Conservation (phyloP, 352 stramenopile genomes). For the Phytophthora crassamura region DNA sequence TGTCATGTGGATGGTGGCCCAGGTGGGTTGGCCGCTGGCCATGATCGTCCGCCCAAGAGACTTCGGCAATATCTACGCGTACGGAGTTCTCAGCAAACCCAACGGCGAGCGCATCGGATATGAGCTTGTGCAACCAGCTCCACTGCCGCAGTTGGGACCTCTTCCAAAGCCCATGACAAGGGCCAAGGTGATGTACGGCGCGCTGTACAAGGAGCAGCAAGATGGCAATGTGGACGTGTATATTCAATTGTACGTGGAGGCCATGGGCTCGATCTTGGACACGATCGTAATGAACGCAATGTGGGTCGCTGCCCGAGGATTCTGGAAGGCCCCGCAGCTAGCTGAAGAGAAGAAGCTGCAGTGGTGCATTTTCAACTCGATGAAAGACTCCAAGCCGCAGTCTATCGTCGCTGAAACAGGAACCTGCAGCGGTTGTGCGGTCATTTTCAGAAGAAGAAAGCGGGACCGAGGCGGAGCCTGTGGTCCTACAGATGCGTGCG, state of each 20-base stretch:
- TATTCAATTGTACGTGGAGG: constrained; percentile 31
- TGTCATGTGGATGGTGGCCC: constrained; percentile 56
- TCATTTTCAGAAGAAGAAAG: constrained; percentile 1
- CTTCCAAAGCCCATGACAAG: constrained; percentile 20
- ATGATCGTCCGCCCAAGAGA: constrained; percentile 56
- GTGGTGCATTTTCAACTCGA: constrained; percentile 29
- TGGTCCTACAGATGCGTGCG: constrained; percentile 4
- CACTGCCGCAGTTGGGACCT: constrained; percentile 24
- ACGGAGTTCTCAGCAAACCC: constrained; percentile 35
- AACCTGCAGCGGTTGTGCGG: constrained; percentile 8
- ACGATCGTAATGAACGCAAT: constrained; percentile 21
- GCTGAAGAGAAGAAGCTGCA: constrained; percentile 32
- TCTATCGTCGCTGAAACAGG: background rate
- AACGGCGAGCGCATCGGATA: constrained; percentile 50
- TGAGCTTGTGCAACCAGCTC: constrained; percentile 55
- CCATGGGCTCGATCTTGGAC: constrained; percentile 14
- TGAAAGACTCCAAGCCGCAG: constrained; percentile 11
- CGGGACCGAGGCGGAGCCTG: background rate
- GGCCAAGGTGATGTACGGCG: constrained; percentile 32
- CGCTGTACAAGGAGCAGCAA: constrained; percentile 23
- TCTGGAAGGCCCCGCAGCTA: constrained; percentile 20
- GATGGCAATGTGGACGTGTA: constrained; percentile 28
- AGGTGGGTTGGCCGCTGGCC: constrained; percentile 38
- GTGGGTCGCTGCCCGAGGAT: constrained; percentile 18
- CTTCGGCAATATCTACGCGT: constrained; percentile 55